Conservation (phyloP, 2,329 filamentous ascomycete genomes). For the Aspergillus sergii region DNA sequence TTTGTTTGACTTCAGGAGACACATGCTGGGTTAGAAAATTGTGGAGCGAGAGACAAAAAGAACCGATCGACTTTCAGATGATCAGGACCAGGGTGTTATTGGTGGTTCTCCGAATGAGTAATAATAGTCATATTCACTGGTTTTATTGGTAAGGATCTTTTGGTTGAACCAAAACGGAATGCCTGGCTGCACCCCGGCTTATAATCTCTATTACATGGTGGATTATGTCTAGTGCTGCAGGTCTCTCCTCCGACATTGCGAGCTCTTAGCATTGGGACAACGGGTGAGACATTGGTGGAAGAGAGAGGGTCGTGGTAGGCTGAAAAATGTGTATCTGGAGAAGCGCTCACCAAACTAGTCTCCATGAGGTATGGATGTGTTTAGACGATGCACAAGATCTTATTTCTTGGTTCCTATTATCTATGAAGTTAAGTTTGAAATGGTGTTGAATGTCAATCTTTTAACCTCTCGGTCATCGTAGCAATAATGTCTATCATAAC, state of each 20-base stretch:
- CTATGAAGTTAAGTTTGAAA: not conserved
- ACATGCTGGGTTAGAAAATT: not conserved
- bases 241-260: too few species aligned
- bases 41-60: not conserved
- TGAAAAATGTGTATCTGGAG: too few species aligned
- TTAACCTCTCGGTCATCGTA: too few species aligned
- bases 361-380: not conserved
- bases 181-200: too few species aligned
- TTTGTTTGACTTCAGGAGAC: not conserved
- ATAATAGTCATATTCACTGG: not conserved
- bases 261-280: too few species aligned
- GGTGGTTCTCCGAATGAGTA: not conserved
- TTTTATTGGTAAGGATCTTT: not conserved
- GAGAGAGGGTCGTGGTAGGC: too few species aligned
- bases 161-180: not conserved
- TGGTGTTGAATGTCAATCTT: too few species aligned
- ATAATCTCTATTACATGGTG: too few species aligned
- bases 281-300: too few species aligned
- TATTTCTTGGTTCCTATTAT: not conserved
- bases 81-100: not conserved
- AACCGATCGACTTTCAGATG: not conserved
- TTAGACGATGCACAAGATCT: not conserved
- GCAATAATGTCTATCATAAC: not conserved
- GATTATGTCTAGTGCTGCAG: too few species aligned
- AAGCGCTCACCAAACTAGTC: too few species aligned